Base-by-base conservation (phyloP, 192 early-diverging fungal genomes). In the Mortierella claussenii region DNA sequence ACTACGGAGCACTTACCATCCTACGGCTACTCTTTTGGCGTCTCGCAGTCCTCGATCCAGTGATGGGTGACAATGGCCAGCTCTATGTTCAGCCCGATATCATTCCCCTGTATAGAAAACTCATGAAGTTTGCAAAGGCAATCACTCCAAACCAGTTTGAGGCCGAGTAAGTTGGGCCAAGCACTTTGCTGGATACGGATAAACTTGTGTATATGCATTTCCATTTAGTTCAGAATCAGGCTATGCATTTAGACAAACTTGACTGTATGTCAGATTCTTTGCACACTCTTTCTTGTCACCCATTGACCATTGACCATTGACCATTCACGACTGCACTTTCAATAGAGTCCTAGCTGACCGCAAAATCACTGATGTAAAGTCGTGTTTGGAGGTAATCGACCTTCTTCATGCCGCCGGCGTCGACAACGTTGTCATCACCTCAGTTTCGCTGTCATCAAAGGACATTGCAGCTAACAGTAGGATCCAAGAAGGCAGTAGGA, bases 61-160 rank as follows among this genome's bases (percentile, higher is more conserved):
- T 97, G 4, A 87, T 96, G 81, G 96, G 96, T 34, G 96, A 98
- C 70, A 86, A 95, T 60, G 91, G 89, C 18, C 73, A 85, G 13
- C 68, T 98, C 8, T 98, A 98, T 60, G 93, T 96, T 47, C 85
- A 92, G 0, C 51, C 78, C 37, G 94, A 94, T 45, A 86, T 94
- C 12, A 83, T 98, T 4, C 86, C 85, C 0, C 58, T 95, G 26
- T 98, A 98, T 80, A 87, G 89, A 33, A 79, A 91, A 21, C 80
- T 85, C 15, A 79, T 89, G 58, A 83, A 87, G 10, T 65, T 90
- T 28, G 92, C 94, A 23, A 81, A 92, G 34, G 69, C 95, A 12
- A 78, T 95, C n/a, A 94, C 94, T 18, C 96, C 96, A 0, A 98
- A 98, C 78, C 92, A 89, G 69, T 96, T 93, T 36, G 96, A 98